Conservation (phyloP, 352 stramenopile genomes). For the Phytophthora podocarpi region DNA sequence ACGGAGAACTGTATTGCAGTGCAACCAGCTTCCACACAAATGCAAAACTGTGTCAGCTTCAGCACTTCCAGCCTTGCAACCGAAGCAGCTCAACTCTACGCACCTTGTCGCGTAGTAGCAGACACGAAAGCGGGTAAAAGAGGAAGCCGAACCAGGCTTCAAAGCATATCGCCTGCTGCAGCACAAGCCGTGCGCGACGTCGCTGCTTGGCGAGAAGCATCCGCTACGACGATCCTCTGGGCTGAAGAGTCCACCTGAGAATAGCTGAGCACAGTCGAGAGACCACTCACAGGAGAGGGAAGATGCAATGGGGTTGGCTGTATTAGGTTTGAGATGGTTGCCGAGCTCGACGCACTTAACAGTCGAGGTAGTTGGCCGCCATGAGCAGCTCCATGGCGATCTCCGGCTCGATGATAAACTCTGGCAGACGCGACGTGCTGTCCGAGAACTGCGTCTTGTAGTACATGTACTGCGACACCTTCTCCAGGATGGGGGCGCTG, state of each 20-base stretch:
- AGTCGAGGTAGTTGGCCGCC: constrained; percentile 97
- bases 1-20: constrained; percentile 46
- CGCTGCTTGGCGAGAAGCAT: constrained; percentile 46
- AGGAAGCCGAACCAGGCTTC: constrained; percentile 57
- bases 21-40: constrained; percentile 31
- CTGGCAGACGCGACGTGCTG: constrained; percentile 93
- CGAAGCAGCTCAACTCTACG: not conserved
- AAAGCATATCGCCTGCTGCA: constrained; percentile 68
- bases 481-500: constrained; percentile 95
- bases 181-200: constrained; percentile 45
- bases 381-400: constrained; percentile 97
- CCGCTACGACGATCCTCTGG: not conserved
- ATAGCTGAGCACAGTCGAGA: no score
- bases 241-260: constrained; percentile 27
- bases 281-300: no score
- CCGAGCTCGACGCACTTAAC: no score
- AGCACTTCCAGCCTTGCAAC: not conserved
- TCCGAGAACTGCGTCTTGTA: constrained; percentile 98
- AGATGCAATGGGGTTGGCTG: constrained; percentile 19
- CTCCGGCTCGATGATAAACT: constrained; percentile 99
- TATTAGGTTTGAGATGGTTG: constrained; percentile 26
- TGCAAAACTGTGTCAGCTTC: not conserved
- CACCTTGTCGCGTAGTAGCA: constrained; percentile 72
- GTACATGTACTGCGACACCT: constrained; percentile 98
- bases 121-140: constrained; percentile 65